Evolutionary conservation across 208 protist species (phyloP), one percentile per base, ranked within the genome.

Genomic region (Leishmania major): DNA sequence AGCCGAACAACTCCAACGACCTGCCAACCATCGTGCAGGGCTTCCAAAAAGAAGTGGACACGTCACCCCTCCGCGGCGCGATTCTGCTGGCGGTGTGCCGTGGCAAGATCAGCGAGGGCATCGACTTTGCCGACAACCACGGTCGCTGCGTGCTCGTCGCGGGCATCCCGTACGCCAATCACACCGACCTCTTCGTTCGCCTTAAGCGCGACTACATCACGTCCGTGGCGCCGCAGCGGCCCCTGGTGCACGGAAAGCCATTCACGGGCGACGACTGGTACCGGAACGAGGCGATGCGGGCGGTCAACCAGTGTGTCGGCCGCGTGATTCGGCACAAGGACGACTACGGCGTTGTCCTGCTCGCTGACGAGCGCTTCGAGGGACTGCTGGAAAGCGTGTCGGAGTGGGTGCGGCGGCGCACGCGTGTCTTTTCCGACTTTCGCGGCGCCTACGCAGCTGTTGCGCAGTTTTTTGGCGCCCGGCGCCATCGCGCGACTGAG

Each of bases 281-380:
- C 86, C 77, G 88, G 35, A 94, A 96, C 73, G 94, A 99, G 85
- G 94, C 98, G n/a, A 93, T 97, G 89, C 93, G 99, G 11, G 96
- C 99, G 3, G 98, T 99, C 11, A 99, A 99, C 83, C 99, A 99
- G 90, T 98, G 98, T 70, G 89, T 99, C 55, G 99, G 99, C 10
- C 94, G 99, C 25, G 97, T 99, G 37, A 99, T 99, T 83, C 94
- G 99, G 2, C 99, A 99, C 86, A 93, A 94, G 81, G 84, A 97
- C 67, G 99, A 99, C 89, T 99, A 98, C 86, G 99, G 98, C 53
- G 95, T 93, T 60, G 93, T 99, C 72, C 80, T 99, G 7, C 89
- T 99, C n/a, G 86, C 87, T 45, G 99, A 99, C 80, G 97, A 98
- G 86, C 93, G 98, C n/a, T 99, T 95, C 49, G 73, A 86, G 35